Evolutionary conservation across 2,329 filamentous ascomycete genomes (phyloP).

Genomic region (Pseudocercospora macadamiae): DNA sequence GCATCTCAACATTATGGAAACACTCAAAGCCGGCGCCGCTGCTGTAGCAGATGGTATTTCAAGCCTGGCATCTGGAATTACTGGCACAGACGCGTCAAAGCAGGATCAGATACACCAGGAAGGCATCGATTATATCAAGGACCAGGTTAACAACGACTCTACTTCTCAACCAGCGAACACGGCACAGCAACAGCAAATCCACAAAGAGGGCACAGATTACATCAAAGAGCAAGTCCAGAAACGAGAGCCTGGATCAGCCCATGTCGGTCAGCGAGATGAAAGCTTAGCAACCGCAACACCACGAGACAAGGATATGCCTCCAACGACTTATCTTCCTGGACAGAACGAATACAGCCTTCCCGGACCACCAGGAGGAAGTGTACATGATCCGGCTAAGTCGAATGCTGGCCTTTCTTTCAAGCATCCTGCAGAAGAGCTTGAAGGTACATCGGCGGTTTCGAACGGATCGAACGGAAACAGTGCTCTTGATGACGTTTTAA

Average conservation of each 20-base stretch:
- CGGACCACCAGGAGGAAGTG: neutral
- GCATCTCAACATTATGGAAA: neutral
- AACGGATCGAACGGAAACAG: neutral
- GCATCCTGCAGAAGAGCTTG: constrained; percentile 1
- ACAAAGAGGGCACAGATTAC: constrained; percentile 12
- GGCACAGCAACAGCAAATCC: constrained; percentile 11
- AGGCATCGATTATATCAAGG: constrained; percentile 17
- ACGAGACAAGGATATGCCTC: neutral
- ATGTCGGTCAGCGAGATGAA: neutral
- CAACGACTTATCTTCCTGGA: neutral
- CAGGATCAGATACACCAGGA: constrained; percentile 12
- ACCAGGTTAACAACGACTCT: neutral
- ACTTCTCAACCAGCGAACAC: neutral
- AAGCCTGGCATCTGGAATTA: neutral
- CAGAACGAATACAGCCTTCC: neutral
- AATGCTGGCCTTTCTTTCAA: constrained; percentile 1
- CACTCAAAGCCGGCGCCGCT: neutral
- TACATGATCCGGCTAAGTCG: neutral
- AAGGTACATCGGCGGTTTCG: neutral
- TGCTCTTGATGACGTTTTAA: neutral
- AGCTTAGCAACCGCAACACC: neutral
- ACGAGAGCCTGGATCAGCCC: neutral
- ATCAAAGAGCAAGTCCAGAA: constrained; percentile 12
- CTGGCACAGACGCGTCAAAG: neutral
- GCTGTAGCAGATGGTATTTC: neutral